Percentiles rank a stretch among this genome's conserved stretches.
Conservation (phyloP, 257 asterid genomes). For the Ocimum tenuiflorum region DNA sequence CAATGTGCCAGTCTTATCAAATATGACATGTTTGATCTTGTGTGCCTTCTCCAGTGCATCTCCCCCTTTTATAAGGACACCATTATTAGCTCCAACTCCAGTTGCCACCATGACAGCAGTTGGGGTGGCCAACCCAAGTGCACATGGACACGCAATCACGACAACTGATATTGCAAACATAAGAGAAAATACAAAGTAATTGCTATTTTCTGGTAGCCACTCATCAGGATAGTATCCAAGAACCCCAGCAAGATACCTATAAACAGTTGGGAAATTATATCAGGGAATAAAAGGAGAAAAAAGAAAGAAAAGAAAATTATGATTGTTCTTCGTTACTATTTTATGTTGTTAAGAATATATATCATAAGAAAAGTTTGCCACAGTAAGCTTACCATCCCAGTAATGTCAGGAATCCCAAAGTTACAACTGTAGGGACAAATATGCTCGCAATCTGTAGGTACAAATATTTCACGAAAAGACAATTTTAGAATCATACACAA, state of each 20-base stretch:
- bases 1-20: constrained; percentile 95
- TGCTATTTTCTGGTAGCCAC: constrained; percentile 86
- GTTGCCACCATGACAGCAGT: constrained; percentile 99
- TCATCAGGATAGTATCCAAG: constrained; percentile 70
- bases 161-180: constrained; percentile 95
- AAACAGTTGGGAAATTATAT: neutral
- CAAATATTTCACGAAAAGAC: constrained; percentile 20
- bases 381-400: constrained; percentile 71
- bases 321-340: neutral
- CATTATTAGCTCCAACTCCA: constrained; percentile 96
- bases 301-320: neutral
- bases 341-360: neutral
- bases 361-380: neutral
- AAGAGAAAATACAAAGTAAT: constrained; percentile 81
- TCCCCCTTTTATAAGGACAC: constrained; percentile 97
- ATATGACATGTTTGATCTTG: constrained; percentile 70
- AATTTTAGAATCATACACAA: neutral
- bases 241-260: constrained; percentile 80
- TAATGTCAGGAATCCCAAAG: constrained; percentile 65
- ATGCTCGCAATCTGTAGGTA: constrained; percentile 76
- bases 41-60: constrained; percentile 96
- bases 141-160: constrained; percentile 97
- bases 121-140: constrained; percentile 99
- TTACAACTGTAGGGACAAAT: constrained; percentile 77
- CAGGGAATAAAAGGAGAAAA: neutral